phyloP scores from a whole-genome alignment of 225 moss, liverwort and hornwort genomes.

The Sphagnum tenellum region DNA sequence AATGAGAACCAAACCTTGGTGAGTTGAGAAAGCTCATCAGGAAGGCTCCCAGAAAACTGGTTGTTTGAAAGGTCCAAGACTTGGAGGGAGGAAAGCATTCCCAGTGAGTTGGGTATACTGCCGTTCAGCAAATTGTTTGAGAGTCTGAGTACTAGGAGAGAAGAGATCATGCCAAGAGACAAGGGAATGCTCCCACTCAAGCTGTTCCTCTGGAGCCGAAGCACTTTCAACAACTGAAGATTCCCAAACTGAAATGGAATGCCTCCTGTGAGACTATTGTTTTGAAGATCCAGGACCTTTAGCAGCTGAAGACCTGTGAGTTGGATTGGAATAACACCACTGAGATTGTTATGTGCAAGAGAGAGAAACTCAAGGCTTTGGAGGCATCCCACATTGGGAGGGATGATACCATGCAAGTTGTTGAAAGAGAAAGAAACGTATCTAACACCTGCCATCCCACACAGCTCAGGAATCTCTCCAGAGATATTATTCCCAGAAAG shows the following conservation, averaged over 20 bases:
- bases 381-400: slow-evolving; percentile 12
- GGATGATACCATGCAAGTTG: slow-evolving; percentile 7
- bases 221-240: slow-evolving; percentile 8
- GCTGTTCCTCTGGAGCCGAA: slow-evolving; percentile 28
- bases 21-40: slow-evolving; percentile 6
- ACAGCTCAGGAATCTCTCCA: slow-evolving; percentile 5
- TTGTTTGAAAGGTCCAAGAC: slow-evolving; percentile 30
- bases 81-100: slow-evolving; percentile 14
- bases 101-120: slow-evolving; percentile 26
- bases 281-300: slow-evolving; percentile 17
- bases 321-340: slow-evolving; percentile 6
- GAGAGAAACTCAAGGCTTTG: slow-evolving; percentile 19
- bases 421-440: slow-evolving; percentile 16
- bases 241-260: slow-evolving; percentile 14
- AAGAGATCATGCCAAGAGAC: slow-evolving; percentile 2
- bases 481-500: neutral
- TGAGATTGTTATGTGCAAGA: slow-evolving; percentile 24
- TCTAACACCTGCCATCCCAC: slow-evolving; percentile 4
- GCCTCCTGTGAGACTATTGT: slow-evolving; percentile 8
- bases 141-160: slow-evolving; percentile 25
- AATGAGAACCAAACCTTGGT: neutral
- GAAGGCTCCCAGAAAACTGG: slow-evolving; percentile 15
- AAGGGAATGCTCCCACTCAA: slow-evolving; percentile 18
- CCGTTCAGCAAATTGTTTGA: slow-evolving; percentile 45
- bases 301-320: slow-evolving; percentile 13